phyloP scores from a whole-genome alignment of 2,329 filamentous ascomycete genomes.

The Xylariomycetidae sp. region DNA sequence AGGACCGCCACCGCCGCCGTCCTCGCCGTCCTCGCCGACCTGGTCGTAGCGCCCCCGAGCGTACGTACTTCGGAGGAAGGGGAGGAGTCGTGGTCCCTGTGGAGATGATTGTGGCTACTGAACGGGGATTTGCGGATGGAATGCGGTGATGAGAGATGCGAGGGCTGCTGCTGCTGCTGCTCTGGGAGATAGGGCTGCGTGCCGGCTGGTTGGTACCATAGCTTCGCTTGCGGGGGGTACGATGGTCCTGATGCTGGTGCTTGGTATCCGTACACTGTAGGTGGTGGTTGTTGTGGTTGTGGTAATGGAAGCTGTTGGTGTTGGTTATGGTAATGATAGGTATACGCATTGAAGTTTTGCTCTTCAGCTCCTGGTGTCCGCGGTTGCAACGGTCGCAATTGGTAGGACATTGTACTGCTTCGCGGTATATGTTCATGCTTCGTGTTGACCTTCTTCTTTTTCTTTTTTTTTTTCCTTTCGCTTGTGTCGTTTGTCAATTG shows the following conservation, averaged over 20 bases:
- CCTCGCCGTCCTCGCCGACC: no score
- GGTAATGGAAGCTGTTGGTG: not conserved
- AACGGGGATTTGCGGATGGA: constrained; percentile 12
- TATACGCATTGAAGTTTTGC: not conserved
- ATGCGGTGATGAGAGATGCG: constrained; percentile 9
- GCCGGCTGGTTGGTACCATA: no score
- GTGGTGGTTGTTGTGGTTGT: not conserved
- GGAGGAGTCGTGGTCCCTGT: no score
- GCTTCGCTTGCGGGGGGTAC: no score
- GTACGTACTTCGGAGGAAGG: constrained; percentile 9
- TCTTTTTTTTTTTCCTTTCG: no score
- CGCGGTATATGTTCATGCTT: no score
- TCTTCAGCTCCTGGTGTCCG: constrained; percentile 5
- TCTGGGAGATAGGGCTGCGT: constrained; percentile 1
- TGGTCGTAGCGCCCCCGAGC: constrained; percentile 4
- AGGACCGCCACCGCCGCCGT: constrained; percentile 5
- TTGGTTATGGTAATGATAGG: not conserved
- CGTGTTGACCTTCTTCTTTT: no score
- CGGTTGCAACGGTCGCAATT: constrained; percentile 11
- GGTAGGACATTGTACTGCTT: constrained; percentile 21
- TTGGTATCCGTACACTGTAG: no score
- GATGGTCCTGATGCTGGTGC: no score
- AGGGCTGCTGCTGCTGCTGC: constrained; percentile 7
- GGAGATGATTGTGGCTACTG: constrained; percentile 7
- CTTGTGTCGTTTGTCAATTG: no score